A percentile compares a stretch with the other conserved stretches of the same genome.
Conservation (phyloP, 129 eudicot genomes). For the Heracleum sosnowskyi region DNA sequence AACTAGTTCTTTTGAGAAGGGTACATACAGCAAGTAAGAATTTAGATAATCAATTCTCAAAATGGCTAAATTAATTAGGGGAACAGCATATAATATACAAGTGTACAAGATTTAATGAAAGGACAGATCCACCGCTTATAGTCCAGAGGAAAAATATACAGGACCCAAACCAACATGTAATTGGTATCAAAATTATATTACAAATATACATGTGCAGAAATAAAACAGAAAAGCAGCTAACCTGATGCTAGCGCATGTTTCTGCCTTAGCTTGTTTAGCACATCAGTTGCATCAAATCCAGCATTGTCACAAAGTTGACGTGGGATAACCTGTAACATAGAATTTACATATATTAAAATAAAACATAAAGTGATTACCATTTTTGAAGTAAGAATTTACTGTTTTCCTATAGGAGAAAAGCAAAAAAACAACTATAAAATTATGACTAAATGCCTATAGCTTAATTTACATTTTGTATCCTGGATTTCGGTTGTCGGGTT, state of each 20-base stretch:
- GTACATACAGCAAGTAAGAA: not conserved
- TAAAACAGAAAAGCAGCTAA: constrained; percentile 18
- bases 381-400: not conserved
- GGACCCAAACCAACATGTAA: not conserved
- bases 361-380: not conserved
- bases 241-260: constrained; percentile 88
- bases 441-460: not conserved
- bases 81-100: not conserved
- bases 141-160: not conserved
- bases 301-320: constrained; percentile 94
- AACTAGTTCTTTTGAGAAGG: not conserved
- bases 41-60: not conserved
- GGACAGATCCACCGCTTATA: not conserved
- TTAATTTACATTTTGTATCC: not conserved
- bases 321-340: constrained; percentile 62
- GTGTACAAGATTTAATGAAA: not conserved
- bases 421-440: not conserved
- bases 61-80: not conserved
- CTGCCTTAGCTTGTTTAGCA: constrained; percentile 86
- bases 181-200: not conserved
- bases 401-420: not conserved
- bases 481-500: not conserved
- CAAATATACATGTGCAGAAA: not conserved
- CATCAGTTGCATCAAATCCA: constrained; percentile 98
- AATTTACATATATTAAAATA: not conserved